These are phyloP conservation scores for Shiraia sp. DNA, from an alignment of 2,329 filamentous ascomycete genomes.

Conservation along the genomic window DNA sequence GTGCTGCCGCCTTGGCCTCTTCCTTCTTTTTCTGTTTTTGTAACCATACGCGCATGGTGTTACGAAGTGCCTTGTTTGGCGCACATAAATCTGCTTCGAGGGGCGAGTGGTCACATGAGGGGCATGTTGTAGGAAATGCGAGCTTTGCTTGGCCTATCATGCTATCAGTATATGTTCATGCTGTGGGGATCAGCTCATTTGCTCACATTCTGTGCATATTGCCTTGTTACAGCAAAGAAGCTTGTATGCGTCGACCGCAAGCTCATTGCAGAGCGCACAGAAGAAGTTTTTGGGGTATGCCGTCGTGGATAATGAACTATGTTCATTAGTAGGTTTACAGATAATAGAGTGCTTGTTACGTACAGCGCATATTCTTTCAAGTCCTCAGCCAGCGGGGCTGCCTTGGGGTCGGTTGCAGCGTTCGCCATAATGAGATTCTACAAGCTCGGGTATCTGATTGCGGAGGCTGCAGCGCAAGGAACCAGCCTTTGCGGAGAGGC, in stretches of 20 bases:
- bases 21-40: slow-evolving; percentile 78
- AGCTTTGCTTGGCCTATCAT: slow-evolving; percentile 33
- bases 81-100: slow-evolving; percentile 85
- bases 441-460: slow-evolving; percentile 14
- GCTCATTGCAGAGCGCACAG: slow-evolving; percentile 89
- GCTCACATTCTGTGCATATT: slow-evolving; percentile 86
- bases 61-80: slow-evolving; percentile 86
- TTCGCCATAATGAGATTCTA: slow-evolving; percentile 33
- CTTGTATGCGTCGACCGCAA: slow-evolving; percentile 88
- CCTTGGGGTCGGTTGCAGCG: slow-evolving; percentile 32
- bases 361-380: slow-evolving; percentile 40
- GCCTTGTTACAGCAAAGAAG: slow-evolving; percentile 94
- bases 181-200: not conserved
- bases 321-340: slow-evolving; percentile 12
- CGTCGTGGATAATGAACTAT: slow-evolving; percentile 74
- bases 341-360: not conserved
- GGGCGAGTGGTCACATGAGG: slow-evolving; percentile 90
- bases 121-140: slow-evolving; percentile 79
- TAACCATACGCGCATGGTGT: slow-evolving; percentile 88
- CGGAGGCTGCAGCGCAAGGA: slow-evolving; percentile 28
- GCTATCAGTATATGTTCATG: slow-evolving; percentile 6
- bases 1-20: slow-evolving; percentile 37
- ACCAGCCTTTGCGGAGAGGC: slow-evolving; percentile 9
- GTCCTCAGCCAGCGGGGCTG: slow-evolving; percentile 39
- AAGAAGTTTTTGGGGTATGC: slow-evolving; percentile 95